These are phyloP conservation scores for Cryphonectria carpinicola DNA, from an alignment of 2,329 filamentous ascomycete genomes.

Conservation along the genomic window DNA sequence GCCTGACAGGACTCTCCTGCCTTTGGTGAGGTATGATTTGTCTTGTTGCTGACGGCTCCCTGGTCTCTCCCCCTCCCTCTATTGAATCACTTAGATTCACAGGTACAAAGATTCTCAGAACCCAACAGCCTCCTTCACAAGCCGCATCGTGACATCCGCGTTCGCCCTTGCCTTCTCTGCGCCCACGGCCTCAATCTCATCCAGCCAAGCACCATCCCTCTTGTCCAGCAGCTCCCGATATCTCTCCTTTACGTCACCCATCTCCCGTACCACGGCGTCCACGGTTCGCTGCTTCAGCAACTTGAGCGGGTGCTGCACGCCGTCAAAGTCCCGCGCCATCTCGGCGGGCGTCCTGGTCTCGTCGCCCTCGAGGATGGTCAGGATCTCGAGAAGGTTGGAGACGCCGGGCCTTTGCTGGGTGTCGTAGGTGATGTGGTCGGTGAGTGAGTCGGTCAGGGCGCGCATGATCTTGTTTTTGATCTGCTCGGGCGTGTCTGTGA, in stretches of 20 bases:
- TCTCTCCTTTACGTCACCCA: constrained; percentile 54
- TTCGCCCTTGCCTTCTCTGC: constrained; percentile 63
- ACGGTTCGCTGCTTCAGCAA: constrained; percentile 59
- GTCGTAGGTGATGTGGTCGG: constrained; percentile 72
- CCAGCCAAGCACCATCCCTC: constrained; percentile 56
- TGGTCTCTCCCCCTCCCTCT: neutral
- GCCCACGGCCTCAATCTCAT: constrained; percentile 62
- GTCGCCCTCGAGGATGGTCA: constrained; percentile 64
- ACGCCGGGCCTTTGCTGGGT: constrained; percentile 74
- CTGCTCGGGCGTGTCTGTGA: constrained; percentile 69
- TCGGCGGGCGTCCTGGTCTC: constrained; percentile 43
- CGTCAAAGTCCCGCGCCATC: constrained; percentile 45
- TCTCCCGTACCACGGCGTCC: constrained; percentile 54
- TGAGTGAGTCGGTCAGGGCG: constrained; percentile 74
- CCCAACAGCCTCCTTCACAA: constrained; percentile 57
- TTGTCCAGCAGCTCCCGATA: constrained; percentile 44
- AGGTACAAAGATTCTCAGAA: constrained; percentile 36
- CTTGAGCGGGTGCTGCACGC: constrained; percentile 40
- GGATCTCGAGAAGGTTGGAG: constrained; percentile 81
- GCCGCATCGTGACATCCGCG: constrained; percentile 61
- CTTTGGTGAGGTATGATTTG: neutral
- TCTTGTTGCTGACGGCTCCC: neutral
- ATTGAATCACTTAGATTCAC: neutral
- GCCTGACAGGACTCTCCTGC: neutral
- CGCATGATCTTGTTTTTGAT: constrained; percentile 72